A percentile compares a stretch with the other conserved stretches of the same genome.
Conservation (phyloP, 192 early-diverging fungal genomes). For the Backusella morwellensis region DNA sequence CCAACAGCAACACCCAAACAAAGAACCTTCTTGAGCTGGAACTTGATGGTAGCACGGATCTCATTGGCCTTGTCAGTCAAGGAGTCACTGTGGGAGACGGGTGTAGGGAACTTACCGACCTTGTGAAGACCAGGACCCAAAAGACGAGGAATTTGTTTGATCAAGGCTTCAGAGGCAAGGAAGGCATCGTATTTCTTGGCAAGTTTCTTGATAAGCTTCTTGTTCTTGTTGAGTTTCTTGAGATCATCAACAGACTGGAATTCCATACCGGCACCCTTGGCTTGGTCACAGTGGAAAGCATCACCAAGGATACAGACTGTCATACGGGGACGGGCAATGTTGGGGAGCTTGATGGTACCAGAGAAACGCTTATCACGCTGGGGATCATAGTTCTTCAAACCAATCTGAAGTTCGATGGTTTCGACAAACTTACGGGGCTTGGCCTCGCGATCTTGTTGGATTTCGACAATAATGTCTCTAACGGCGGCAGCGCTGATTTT, state of each 20-base stretch:
- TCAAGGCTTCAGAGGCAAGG: slow-evolving; percentile 94
- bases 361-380: slow-evolving; percentile 99
- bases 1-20: slow-evolving; percentile 97
- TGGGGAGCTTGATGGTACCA: slow-evolving; percentile 91
- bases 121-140: slow-evolving; percentile 98
- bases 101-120: slow-evolving; percentile 97
- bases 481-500: slow-evolving; percentile 91
- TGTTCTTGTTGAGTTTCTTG: slow-evolving; percentile 99
- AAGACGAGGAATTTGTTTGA: slow-evolving; percentile 99
- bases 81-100: slow-evolving; percentile 86
- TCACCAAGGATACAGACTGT: slow-evolving; percentile 95
- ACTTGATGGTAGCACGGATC: slow-evolving; percentile 97
- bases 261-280: slow-evolving; percentile 87
- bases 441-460: slow-evolving; percentile 78
- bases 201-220: slow-evolving; percentile 99
- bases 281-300: slow-evolving; percentile 93
- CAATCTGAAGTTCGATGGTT: slow-evolving; percentile 97
- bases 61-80: slow-evolving; percentile 87
- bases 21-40: slow-evolving; percentile 99
- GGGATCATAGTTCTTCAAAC: slow-evolving; percentile 99
- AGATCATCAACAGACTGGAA: slow-evolving; percentile 96
- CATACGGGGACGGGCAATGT: slow-evolving; percentile 94
- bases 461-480: slow-evolving; percentile 69
- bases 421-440: slow-evolving; percentile 95
- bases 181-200: slow-evolving; percentile 99